These are phyloP conservation scores for Cerioporus squamosus DNA, from an alignment of 1,284 basidiomycete species.

Conservation along the genomic window DNA sequence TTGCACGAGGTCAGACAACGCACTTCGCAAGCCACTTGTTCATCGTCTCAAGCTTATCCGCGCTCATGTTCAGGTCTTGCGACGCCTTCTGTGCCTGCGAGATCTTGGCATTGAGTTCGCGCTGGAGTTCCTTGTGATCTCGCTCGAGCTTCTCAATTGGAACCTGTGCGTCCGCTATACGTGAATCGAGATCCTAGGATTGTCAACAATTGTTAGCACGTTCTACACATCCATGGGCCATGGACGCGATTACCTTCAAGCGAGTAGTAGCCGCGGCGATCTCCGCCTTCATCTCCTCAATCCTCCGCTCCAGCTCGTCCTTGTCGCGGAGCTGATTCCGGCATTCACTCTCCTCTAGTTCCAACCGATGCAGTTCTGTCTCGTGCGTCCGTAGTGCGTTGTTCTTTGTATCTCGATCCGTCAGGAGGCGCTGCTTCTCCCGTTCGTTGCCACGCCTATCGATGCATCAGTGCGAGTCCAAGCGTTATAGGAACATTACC, in stretches of 20 bases:
- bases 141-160: constrained; percentile 74
- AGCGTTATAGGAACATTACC: neutral
- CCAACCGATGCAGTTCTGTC: constrained; percentile 61
- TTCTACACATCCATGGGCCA: neutral
- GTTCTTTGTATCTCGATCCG: constrained; percentile 72
- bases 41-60: constrained; percentile 64
- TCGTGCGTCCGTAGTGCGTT: constrained; percentile 60
- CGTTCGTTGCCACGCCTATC: constrained; percentile 71
- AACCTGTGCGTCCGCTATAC: constrained; percentile 63
- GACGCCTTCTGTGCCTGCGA: constrained; percentile 54
- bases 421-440: constrained; percentile 61
- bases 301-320: constrained; percentile 59
- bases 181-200: constrained; percentile 64
- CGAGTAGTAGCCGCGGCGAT: constrained; percentile 39
- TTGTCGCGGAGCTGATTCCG: constrained; percentile 68
- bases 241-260: constrained; percentile 29
- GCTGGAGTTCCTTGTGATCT: constrained; percentile 59
- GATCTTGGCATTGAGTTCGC: constrained; percentile 55
- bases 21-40: constrained; percentile 71
- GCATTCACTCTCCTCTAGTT: constrained; percentile 66
- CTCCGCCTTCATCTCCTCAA: constrained; percentile 67
- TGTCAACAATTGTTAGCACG: constrained; percentile 6
- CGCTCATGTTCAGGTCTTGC: constrained; percentile 70
- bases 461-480: neutral
- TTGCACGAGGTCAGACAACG: constrained; percentile 28